These are phyloP conservation scores for Apiotrichum siamense DNA, from an alignment of 1,284 basidiomycete genomes.

Conservation along the genomic window DNA sequence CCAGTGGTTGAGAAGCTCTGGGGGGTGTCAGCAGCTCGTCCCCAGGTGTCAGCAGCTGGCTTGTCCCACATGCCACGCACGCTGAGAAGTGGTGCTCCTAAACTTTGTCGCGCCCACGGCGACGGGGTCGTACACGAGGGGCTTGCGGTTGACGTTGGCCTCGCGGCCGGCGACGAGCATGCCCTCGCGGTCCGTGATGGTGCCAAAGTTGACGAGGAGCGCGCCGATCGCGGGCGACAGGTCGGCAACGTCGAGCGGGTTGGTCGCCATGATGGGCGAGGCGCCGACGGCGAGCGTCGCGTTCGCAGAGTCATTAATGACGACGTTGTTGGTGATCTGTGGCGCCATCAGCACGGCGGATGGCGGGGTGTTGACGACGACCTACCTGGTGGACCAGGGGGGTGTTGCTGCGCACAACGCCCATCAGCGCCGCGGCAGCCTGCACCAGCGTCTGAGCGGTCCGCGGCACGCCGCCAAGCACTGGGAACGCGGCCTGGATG, in stretches of 20 bases:
- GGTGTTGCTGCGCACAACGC: conserved; percentile 52
- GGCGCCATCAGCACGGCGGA: conserved; percentile 3
- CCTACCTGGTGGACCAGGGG: conserved; percentile 76
- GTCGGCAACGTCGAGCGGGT: conserved; percentile 74
- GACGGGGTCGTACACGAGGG: conserved; percentile 84
- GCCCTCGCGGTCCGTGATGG: conserved; percentile 63
- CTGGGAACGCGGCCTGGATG: neutral
- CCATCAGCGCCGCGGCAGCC: conserved; percentile 52
- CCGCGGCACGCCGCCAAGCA: neutral
- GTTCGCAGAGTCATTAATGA: conserved; percentile 85
- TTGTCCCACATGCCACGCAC: conserved; percentile 33
- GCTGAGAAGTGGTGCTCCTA: conserved; percentile 55
- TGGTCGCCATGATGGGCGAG: conserved; percentile 90
- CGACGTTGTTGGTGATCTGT: conserved; percentile 89
- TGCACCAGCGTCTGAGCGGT: conserved; percentile 40
- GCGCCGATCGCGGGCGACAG: conserved; percentile 63
- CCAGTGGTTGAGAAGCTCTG: conserved; percentile 73
- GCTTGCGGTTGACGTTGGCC: conserved; percentile 69
- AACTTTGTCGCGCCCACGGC: conserved; percentile 79
- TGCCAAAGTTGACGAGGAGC: conserved; percentile 86
- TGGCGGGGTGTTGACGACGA: neutral
- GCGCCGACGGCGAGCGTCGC: conserved; percentile 81
- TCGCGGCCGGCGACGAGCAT: conserved; percentile 72
- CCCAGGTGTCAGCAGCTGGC: neutral
- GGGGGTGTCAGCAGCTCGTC: neutral